Percentiles rank a stretch among this genome's conserved stretches.
These are phyloP conservation scores for Curvularia sp. DNA, from an alignment of 2,329 filamentous ascomycete species.

Conservation along the genomic window DNA sequence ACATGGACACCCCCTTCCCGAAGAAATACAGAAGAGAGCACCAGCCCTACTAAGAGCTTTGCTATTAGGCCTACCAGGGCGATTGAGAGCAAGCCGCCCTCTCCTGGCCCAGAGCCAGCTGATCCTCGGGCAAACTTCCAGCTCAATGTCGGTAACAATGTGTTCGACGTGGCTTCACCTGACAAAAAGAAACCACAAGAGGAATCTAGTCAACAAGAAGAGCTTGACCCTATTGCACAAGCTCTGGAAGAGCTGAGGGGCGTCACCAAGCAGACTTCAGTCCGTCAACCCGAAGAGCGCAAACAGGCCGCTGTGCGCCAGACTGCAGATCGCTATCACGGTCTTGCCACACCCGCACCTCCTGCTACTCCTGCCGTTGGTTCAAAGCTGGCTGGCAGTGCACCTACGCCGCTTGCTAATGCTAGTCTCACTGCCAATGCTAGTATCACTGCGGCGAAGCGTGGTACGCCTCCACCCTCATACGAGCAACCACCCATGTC, in stretches of 20 bases:
- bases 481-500: conserved; percentile 77
- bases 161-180: conserved; percentile 87
- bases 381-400: conserved; percentile 50
- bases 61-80: conserved; percentile 37
- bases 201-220: conserved; percentile 60
- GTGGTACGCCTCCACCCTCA: conserved; percentile 83
- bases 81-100: conserved; percentile 40
- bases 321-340: conserved; percentile 94
- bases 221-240: conserved; percentile 85
- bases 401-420: conserved; percentile 53
- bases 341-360: conserved; percentile 80
- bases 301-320: conserved; percentile 84
- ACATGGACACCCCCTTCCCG: conserved; percentile 59
- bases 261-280: conserved; percentile 78
- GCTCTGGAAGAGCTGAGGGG: conserved; percentile 93
- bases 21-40: conserved; percentile 49
- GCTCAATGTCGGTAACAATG: conserved; percentile 92
- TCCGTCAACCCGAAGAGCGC: conserved; percentile 75
- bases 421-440: conserved; percentile 25
- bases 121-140: conserved; percentile 93
- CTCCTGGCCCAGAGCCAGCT: conserved; percentile 73
- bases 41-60: conserved; percentile 51
- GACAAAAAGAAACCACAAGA: conserved; percentile 62
- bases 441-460: conserved; percentile 62
- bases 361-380: conserved; percentile 50